phyloP scores from a whole-genome alignment of 164 flowering plant genomes.

The Tetrastigma voinierianum region DNA sequence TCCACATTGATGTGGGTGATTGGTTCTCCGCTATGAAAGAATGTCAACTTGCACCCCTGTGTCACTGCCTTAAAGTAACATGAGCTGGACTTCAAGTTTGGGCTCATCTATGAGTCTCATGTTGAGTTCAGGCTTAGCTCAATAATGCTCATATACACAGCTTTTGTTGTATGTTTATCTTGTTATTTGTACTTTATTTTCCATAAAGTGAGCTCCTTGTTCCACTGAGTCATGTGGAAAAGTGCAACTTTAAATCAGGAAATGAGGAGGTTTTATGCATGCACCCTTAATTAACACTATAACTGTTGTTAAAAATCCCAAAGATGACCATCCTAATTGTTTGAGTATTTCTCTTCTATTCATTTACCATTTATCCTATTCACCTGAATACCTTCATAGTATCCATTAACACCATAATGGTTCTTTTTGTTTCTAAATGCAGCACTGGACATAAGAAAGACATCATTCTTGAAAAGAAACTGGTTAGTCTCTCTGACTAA shows the following conservation, averaged over 20 bases:
- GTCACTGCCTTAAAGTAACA: too few relatives aligned
- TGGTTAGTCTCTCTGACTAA: slow-evolving; percentile 44
- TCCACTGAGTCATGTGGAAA: neutral
- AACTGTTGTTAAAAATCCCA: neutral
- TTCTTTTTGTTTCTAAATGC: slow-evolving; percentile 34
- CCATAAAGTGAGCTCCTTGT: neutral
- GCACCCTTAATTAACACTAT: neutral
- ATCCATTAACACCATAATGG: neutral
- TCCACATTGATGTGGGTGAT: too few relatives aligned
- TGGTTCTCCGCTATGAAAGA: too few relatives aligned
- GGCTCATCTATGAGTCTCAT: too few relatives aligned
- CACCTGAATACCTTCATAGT: neutral
- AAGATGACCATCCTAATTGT: neutral
- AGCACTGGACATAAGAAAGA: slow-evolving; percentile 89
- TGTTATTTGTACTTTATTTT: neutral
- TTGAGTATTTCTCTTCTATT: neutral
- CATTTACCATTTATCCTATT: neutral
- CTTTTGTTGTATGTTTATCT: neutral
- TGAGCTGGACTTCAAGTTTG: too few relatives aligned
- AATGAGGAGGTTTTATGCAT: neutral
- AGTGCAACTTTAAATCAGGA: neutral
- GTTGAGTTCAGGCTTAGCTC: too few relatives aligned
- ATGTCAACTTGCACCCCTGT: too few relatives aligned
- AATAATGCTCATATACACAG: too few relatives aligned
- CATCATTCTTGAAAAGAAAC: slow-evolving; percentile 58